These are phyloP conservation scores for Mychonastes homosphaera DNA, from an alignment of 139 green algal genomes.

Conservation along the genomic window DNA sequence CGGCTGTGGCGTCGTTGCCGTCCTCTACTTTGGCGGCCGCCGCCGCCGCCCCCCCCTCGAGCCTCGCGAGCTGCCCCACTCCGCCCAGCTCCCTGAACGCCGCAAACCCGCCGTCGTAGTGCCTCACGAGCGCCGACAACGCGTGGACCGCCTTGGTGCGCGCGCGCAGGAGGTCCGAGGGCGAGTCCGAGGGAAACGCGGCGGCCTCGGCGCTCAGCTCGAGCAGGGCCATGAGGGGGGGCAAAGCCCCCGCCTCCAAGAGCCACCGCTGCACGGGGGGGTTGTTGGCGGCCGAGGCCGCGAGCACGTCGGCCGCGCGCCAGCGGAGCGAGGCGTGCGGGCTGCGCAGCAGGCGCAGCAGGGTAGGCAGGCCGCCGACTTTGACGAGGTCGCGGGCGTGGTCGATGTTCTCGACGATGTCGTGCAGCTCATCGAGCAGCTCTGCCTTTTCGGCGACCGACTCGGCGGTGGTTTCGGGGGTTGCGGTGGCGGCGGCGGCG, in stretches of 20 bases:
- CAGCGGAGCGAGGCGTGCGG: slow-evolving; percentile 41
- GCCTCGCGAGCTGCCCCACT: slow-evolving; percentile 34
- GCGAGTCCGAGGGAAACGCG: background rate
- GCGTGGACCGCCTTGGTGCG: slow-evolving; percentile 44
- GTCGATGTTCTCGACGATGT: slow-evolving; percentile 70
- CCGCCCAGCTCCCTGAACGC: slow-evolving; percentile 30
- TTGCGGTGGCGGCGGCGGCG: background rate
- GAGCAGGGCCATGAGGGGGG: slow-evolving; percentile 42
- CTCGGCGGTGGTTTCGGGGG: background rate
- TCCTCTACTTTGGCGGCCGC: background rate
- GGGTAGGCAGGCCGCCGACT: slow-evolving; percentile 64
- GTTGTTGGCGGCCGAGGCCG: slow-evolving; percentile 74
- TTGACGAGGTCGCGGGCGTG: slow-evolving; percentile 64
- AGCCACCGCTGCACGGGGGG: slow-evolving; percentile 64
- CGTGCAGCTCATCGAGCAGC: slow-evolving; percentile 72
- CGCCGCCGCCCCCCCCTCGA: slow-evolving; percentile 1
- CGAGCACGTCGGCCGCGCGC: slow-evolving; percentile 64
- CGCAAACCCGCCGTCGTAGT: slow-evolving; percentile 30
- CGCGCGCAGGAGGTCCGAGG: no score
- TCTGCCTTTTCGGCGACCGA: slow-evolving; percentile 40
- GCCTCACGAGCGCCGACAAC: slow-evolving; percentile 43
- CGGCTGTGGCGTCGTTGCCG: background rate
- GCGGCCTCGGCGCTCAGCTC: slow-evolving; percentile 18
- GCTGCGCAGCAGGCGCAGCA: slow-evolving; percentile 53
- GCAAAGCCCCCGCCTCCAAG: slow-evolving; percentile 48